Base-by-base conservation (phyloP, 345 rosid species). In the Lumnitzera racemosa region DNA sequence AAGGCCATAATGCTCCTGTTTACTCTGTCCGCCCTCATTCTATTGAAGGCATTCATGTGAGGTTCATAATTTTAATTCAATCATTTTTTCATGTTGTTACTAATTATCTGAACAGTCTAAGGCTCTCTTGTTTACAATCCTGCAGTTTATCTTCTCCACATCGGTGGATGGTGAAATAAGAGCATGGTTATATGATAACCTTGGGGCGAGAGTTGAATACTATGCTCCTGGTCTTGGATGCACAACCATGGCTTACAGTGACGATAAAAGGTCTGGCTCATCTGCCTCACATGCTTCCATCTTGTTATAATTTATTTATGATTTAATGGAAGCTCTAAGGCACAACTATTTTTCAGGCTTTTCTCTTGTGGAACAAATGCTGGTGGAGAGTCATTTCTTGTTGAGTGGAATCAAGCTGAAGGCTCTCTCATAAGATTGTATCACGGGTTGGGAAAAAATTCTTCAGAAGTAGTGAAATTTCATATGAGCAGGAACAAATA, bases 1-100 rank as follows among this genome's bases (percentile, higher is more conserved):
- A 83, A 78, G 97, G 97, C 62, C 97, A 90, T 62, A 74, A 72
- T 58, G 83, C 86, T 55, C 70, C 95, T 3, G 89, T 90, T 51
- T 73, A 80, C 77, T 90, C 97, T 56, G 61, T 90, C 63, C 76
- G 80, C 65, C 88, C 95, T 61, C 83, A 81, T 70, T 65, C 69
- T 61, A 81, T 78, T 72, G 83, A 79, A 57, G 75, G 70, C n/a
- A 68, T 81, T 67, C 77, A 85, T 60, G 89, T 83, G 71, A 56
- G 70, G 48, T 47, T 47, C 61, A 62, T 24, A 16, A 61, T 70
- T 51, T 15, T 50, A 47, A 27, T 56, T 31, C 47, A 8, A 56
- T 56, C 43, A 56, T 27, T 59, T 29, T 15, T 13, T 48, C 24
- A 20, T 12, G n/a, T 14, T 47, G 14, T 23, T 2, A 48, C 15